These are phyloP conservation scores for Lachnellula arida DNA, from an alignment of 2,329 filamentous ascomycete species.

Conservation along the genomic window DNA sequence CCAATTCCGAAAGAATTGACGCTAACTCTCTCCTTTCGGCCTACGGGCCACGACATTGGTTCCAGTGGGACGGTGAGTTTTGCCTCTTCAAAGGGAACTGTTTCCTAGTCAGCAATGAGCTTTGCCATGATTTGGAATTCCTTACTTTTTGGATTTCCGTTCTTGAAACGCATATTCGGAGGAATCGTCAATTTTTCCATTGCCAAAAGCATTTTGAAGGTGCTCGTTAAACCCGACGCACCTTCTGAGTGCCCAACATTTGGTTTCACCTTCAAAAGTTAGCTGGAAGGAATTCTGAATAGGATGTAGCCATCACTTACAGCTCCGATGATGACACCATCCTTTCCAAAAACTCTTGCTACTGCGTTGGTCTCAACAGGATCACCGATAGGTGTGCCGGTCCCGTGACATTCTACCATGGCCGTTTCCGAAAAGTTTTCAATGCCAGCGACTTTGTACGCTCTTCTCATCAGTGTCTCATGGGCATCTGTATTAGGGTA, in stretches of 20 bases:
- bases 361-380: slow-evolving; percentile 13
- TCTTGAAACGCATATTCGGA: slow-evolving; percentile 15
- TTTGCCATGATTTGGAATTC: not conserved
- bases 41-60: slow-evolving; percentile 8
- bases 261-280: slow-evolving; percentile 17
- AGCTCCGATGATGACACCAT: slow-evolving; percentile 7
- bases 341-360: slow-evolving; percentile 8
- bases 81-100: slow-evolving; percentile 26
- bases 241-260: slow-evolving; percentile 26
- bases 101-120: not conserved
- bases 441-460: slow-evolving; percentile 15
- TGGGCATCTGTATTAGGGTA: slow-evolving; percentile 37
- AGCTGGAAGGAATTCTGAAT: not conserved
- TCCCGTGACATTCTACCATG: slow-evolving; percentile 17
- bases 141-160: slow-evolving; percentile 15
- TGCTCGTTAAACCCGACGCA: slow-evolving; percentile 19
- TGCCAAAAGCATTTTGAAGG: slow-evolving; percentile 25
- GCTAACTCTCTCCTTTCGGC: slow-evolving; percentile 7
- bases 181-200: slow-evolving; percentile 21
- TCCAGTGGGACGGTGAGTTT: slow-evolving; percentile 29
- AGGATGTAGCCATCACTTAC: not conserved
- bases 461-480: slow-evolving; percentile 19
- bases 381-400: slow-evolving; percentile 16
- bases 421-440: slow-evolving; percentile 8
- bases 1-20: slow-evolving; percentile 26